Conservation (phyloP, 2,329 filamentous ascomycete genomes). For the Cercospora janseana region DNA sequence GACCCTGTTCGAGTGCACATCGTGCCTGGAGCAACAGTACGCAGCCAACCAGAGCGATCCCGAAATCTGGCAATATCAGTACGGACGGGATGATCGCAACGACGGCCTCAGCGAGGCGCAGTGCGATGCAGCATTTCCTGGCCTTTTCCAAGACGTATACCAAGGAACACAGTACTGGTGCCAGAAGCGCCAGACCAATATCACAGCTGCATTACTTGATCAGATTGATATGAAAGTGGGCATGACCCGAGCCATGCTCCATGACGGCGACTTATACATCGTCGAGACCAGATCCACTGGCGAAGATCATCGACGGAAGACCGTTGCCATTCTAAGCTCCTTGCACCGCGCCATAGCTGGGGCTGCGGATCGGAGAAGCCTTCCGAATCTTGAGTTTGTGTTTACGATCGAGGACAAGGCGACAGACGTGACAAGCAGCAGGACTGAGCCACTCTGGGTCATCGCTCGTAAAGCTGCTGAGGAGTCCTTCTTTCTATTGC, state of each 20-base stretch:
- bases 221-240: conserved; percentile 25
- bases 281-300: conserved; percentile 30
- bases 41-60: conserved; percentile 16
- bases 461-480: conserved; percentile 31
- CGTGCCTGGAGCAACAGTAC: conserved; percentile 20
- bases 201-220: conserved; percentile 22
- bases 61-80: conserved; percentile 21
- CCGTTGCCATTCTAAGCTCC: conserved; percentile 40
- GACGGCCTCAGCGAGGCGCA: conserved; percentile 26
- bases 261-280: conserved; percentile 38
- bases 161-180: conserved; percentile 30
- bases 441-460: conserved; percentile 41
- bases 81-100: conserved; percentile 20
- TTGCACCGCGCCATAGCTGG: conserved; percentile 50
- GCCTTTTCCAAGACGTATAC: conserved; percentile 35
- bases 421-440: conserved; percentile 30
- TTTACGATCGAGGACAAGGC: conserved; percentile 49
- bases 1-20: conserved; percentile 24
- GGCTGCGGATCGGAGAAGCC: conserved; percentile 33
- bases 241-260: conserved; percentile 37
- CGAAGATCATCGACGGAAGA: conserved; percentile 31
- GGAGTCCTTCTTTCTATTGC: conserved; percentile 51
- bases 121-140: conserved; percentile 35
- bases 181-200: conserved; percentile 12
- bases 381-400: conserved; percentile 52